phyloP scores from a whole-genome alignment of 306 rosid species.

The Casuarina cunninghamiana region DNA sequence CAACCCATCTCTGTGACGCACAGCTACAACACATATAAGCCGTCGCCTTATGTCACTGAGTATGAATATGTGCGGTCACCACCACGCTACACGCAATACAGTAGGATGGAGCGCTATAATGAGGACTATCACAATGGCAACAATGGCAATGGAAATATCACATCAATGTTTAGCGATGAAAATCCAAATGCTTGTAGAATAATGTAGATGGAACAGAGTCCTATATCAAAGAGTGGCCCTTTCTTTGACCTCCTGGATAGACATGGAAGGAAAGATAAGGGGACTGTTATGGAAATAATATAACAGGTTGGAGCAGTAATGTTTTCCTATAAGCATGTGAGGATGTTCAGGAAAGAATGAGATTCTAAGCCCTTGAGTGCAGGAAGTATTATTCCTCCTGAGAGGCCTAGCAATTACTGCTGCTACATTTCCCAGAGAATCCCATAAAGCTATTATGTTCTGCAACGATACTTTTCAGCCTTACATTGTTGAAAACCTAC shows the following conservation, averaged over 20 bases:
- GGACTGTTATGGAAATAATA: slow-evolving; percentile 18
- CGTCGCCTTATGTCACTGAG: slow-evolving; percentile 63
- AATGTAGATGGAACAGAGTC: slow-evolving; percentile 35
- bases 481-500: not conserved
- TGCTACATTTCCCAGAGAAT: slow-evolving; percentile 29
- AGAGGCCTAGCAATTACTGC: slow-evolving; percentile 9
- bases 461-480: not conserved
- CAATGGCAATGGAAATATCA: slow-evolving; percentile 45
- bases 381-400: slow-evolving; percentile 38
- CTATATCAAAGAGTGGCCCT: not conserved
- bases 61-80: slow-evolving; percentile 60
- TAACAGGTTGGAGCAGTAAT: slow-evolving; percentile 7
- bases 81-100: slow-evolving; percentile 41
- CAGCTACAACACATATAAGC: slow-evolving; percentile 61
- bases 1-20: slow-evolving; percentile 51
- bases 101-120: slow-evolving; percentile 40
- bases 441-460: slow-evolving; percentile 23
- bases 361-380: slow-evolving; percentile 52
- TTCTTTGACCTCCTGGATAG: slow-evolving; percentile 15
- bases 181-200: slow-evolving; percentile 90
- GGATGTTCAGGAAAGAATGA: slow-evolving; percentile 36
- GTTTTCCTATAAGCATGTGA: slow-evolving; percentile 26
- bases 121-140: slow-evolving; percentile 43
- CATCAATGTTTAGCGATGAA: slow-evolving; percentile 85
- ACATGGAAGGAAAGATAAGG: slow-evolving; percentile 25